A percentile compares a stretch with the other conserved stretches of the same genome.
Evolutionary conservation across 176 grass and related monocot species (phyloP).

Genomic region (Lolium multiflorum): DNA sequence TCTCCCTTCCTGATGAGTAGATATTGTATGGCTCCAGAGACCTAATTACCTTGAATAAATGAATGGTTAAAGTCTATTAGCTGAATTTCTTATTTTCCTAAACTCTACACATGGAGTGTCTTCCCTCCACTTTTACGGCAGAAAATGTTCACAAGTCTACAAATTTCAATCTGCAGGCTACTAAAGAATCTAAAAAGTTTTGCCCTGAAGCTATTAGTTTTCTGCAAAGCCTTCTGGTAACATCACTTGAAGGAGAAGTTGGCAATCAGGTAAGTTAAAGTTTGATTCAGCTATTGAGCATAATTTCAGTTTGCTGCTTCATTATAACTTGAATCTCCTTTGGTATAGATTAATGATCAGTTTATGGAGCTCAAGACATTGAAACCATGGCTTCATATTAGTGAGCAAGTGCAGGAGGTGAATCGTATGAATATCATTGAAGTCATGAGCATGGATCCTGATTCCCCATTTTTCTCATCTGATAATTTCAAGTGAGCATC

Average conservation of each 20-base stretch:
- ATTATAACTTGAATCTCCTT: slow-evolving; percentile 42
- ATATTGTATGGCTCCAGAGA: slow-evolving; percentile 25
- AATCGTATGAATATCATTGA: slow-evolving; percentile 66
- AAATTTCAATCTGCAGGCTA: slow-evolving; percentile 59
- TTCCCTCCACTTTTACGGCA: neutral
- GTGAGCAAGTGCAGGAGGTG: slow-evolving; percentile 47
- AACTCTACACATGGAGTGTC: slow-evolving; percentile 9
- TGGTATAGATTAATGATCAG: slow-evolving; percentile 66
- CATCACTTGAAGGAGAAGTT: slow-evolving; percentile 62
- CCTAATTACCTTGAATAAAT: slow-evolving; percentile 20
- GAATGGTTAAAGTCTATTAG: neutral
- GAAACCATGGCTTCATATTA: slow-evolving; percentile 72
- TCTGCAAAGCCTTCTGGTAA: slow-evolving; percentile 78
- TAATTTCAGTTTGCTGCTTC: slow-evolving; percentile 4
- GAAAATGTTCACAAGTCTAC: neutral
- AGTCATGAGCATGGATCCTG: slow-evolving; percentile 69
- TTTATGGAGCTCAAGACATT: slow-evolving; percentile 76
- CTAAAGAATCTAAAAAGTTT: slow-evolving; percentile 92
- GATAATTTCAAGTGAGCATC: slow-evolving; percentile 73
- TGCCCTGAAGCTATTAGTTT: slow-evolving; percentile 84
- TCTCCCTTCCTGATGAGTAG: neutral
- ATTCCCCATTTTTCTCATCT: slow-evolving; percentile 65
- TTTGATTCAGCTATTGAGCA: slow-evolving; percentile 23
- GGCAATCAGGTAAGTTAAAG: slow-evolving; percentile 65
- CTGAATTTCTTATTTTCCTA: slow-evolving; percentile 7